phyloP scores from a whole-genome alignment of 352 stramenopile genomes.

The Thalassiosira livingstoniorum region DNA sequence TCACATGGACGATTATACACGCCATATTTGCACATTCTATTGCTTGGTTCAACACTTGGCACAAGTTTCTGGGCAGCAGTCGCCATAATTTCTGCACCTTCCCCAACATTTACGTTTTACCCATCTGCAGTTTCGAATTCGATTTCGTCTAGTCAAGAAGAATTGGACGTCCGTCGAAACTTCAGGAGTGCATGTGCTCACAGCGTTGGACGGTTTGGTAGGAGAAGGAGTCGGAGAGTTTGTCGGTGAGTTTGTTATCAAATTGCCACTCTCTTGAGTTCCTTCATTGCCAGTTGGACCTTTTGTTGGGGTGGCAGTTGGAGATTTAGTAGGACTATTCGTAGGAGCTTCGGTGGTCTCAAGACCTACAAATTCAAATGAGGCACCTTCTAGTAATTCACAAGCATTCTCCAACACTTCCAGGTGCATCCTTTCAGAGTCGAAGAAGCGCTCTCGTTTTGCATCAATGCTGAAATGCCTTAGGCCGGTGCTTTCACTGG shows the following conservation, averaged over 20 bases:
- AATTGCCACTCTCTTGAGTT: too few relatives aligned
- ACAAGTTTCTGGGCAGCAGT: conserved; percentile 25
- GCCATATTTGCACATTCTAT: too few relatives aligned
- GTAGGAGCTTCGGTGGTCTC: background rate
- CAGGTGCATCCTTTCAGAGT: background rate
- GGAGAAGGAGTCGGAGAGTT: background rate
- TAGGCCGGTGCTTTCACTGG: background rate
- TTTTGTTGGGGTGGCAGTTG: background rate
- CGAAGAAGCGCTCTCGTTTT: background rate
- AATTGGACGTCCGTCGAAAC: background rate
- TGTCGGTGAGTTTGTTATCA: background rate
- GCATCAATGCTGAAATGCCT: background rate
- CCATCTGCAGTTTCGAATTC: conserved; percentile 14
- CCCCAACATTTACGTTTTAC: conserved; percentile 12
- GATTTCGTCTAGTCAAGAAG: conserved; percentile 8
- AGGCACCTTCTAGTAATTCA: conserved; percentile 10
- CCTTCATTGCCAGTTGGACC: background rate
- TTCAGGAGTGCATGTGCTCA: background rate
- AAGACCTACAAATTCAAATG: background rate
- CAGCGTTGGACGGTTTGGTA: background rate
- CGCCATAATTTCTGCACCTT: conserved; percentile 3
- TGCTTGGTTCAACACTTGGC: too few relatives aligned
- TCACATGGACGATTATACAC: too few relatives aligned
- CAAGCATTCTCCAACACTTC: conserved; percentile 8
- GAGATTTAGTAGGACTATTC: background rate